Percentiles rank a stretch among this genome's conserved stretches.
Conservation (phyloP, 495 filamentous ascomycete genomes). For the Penicillium salamii region DNA sequence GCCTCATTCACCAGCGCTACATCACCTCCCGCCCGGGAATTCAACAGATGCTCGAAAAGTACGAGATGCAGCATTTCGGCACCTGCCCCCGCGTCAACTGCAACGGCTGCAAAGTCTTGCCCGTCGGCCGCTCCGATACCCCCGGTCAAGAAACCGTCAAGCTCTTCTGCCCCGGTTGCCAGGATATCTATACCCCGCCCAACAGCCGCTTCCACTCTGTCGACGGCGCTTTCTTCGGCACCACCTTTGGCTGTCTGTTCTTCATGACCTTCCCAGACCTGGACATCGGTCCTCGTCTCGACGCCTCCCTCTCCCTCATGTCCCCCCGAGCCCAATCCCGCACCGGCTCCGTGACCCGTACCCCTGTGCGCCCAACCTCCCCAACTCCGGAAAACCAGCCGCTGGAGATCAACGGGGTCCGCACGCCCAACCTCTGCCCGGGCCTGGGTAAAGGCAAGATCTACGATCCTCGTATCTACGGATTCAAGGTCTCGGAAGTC, state of each 20-base stretch:
- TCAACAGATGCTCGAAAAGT: constrained; percentile 98
- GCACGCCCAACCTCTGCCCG: constrained; percentile 77
- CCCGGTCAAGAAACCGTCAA: constrained; percentile 98
- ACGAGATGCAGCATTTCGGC: constrained; percentile 93
- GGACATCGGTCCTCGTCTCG: constrained; percentile 57
- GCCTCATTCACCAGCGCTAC: constrained; percentile 96
- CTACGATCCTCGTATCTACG: constrained; percentile 95
- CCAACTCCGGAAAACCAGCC: constrained; percentile 48
- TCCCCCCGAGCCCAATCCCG: constrained; percentile 33
- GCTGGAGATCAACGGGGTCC: constrained; percentile 75
- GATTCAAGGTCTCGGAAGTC: constrained; percentile 86
- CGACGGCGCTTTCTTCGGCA: constrained; percentile 98
- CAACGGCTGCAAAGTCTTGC: constrained; percentile 80
- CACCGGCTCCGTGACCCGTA: constrained; percentile 24
- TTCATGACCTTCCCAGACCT: constrained; percentile 98
- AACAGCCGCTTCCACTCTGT: constrained; percentile 97
- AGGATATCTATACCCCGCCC: constrained; percentile 95
- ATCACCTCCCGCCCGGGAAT: constrained; percentile 97
- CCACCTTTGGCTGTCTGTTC: constrained; percentile 91
- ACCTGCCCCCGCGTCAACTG: constrained; percentile 89
- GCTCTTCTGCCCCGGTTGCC: constrained; percentile 93
- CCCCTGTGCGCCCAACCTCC: constrained; percentile 20
- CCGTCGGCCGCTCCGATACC: constrained; percentile 88
- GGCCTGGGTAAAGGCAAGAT: constrained; percentile 79
- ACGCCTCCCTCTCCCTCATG: constrained; percentile 27